phyloP scores from a whole-genome alignment of 2,329 filamentous ascomycete species.

The Helotiales sp. region DNA sequence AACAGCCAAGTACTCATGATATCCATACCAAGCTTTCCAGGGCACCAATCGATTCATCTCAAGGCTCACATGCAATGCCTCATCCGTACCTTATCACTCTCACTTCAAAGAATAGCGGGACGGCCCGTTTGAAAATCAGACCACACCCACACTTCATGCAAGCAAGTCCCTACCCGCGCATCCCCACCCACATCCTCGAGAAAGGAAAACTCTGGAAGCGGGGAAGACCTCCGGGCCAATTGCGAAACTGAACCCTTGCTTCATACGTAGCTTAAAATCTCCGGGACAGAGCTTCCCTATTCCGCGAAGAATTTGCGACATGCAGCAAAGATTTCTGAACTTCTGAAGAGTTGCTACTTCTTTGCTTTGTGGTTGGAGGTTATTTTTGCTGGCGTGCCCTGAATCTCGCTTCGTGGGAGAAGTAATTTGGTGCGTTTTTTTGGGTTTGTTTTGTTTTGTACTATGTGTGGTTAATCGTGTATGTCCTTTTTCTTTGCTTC shows the following conservation, averaged over 20 bases:
- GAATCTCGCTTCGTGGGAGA: neutral
- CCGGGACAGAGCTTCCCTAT: neutral
- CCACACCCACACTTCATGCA: neutral
- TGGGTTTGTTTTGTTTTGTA: neutral
- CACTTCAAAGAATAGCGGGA: neutral
- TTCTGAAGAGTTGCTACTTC: neutral
- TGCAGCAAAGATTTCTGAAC: conserved; percentile 8
- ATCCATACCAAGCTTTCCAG: too few species aligned
- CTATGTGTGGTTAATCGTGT: too few species aligned
- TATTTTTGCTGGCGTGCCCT: neutral
- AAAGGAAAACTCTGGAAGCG: neutral
- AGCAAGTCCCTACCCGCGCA: too few species aligned
- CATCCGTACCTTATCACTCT: too few species aligned
- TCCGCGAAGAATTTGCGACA: conserved; percentile 12
- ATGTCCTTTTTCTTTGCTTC: too few species aligned
- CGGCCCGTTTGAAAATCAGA: neutral
- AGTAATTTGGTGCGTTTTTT: neutral
- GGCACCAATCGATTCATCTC: too few species aligned
- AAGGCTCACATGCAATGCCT: too few species aligned
- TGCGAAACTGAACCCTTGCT: neutral
- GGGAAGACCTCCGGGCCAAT: conserved; percentile 8
- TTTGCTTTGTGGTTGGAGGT: neutral
- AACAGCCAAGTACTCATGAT: too few species aligned
- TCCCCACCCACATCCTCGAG: neutral
- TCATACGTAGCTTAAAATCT: neutral